Evolutionary conservation across 768 basidiomycete species (phyloP).

Genomic region (Roridomyces roridus): DNA sequence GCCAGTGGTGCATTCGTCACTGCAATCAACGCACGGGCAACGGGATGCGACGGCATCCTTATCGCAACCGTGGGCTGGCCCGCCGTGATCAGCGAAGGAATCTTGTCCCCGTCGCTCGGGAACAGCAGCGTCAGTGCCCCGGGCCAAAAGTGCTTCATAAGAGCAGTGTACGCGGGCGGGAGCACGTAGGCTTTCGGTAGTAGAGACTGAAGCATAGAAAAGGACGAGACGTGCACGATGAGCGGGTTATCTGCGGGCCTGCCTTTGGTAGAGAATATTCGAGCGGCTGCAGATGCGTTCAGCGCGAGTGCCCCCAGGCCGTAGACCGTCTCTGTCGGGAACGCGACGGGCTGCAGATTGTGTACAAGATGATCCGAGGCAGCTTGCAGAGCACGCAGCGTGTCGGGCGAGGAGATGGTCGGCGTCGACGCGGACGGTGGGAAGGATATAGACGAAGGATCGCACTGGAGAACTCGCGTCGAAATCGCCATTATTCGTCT

Average conservation of each 20-base stretch:
- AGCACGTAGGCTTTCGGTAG: slow-evolving; percentile 70
- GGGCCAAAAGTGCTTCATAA: slow-evolving; percentile 93
- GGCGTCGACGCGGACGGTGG: slow-evolving; percentile 49
- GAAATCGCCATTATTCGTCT: slow-evolving; percentile 25
- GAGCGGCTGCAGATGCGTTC: slow-evolving; percentile 61
- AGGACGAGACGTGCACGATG: slow-evolving; percentile 94
- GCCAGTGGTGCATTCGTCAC: slow-evolving; percentile 78
- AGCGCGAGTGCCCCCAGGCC: slow-evolving; percentile 92
- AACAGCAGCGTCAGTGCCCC: slow-evolving; percentile 93
- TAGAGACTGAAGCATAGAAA: slow-evolving; percentile 77
- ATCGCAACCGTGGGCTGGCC: slow-evolving; percentile 84
- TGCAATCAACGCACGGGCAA: slow-evolving; percentile 89
- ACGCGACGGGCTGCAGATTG: slow-evolving; percentile 68
- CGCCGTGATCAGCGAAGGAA: slow-evolving; percentile 84
- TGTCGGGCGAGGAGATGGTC: slow-evolving; percentile 53
- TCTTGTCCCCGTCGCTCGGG: slow-evolving; percentile 63
- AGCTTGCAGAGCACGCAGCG: slow-evolving; percentile 55
- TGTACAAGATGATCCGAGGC: slow-evolving; percentile 63
- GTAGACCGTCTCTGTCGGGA: slow-evolving; percentile 99
- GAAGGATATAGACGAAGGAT: slow-evolving; percentile 68
- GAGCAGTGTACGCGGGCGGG: slow-evolving; percentile 67
- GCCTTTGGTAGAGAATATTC: slow-evolving; percentile 89
- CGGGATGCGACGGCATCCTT: slow-evolving; percentile 93
- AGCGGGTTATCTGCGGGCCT: slow-evolving; percentile 96
- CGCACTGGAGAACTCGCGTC: slow-evolving; percentile 63